Conservation (phyloP, 345 rosid species). For the Angophora floribunda region DNA sequence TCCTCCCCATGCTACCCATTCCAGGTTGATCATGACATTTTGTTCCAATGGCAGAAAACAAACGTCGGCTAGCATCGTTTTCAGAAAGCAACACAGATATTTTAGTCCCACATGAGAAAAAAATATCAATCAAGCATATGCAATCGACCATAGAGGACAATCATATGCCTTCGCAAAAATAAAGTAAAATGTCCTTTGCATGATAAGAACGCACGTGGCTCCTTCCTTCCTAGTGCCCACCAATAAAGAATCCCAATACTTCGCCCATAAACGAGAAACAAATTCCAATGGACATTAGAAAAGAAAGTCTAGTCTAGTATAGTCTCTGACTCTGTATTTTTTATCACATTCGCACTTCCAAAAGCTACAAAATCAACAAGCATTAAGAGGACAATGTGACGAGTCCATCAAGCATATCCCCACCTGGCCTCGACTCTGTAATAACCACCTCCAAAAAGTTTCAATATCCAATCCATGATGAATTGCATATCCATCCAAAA, state of each 20-base stretch:
- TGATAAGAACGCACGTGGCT: neutral
- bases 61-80: neutral
- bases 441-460: neutral
- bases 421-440: neutral
- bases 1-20: neutral
- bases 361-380: neutral
- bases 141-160: neutral
- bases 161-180: neutral
- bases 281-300: neutral
- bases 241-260: neutral
- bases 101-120: neutral
- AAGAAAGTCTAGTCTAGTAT: neutral
- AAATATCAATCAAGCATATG: neutral
- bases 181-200: neutral
- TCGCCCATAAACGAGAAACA: neutral
- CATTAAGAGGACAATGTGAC: neutral
- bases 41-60: neutral
- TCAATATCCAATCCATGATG: neutral
- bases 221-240: neutral
- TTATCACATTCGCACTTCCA: neutral
- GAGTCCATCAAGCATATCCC: neutral
- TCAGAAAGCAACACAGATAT: conserved; percentile 12
- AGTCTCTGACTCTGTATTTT: neutral
- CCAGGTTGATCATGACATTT: neutral
- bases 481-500: neutral